Base-by-base conservation (phyloP, 192 early-diverging fungal species). In the Coemansia asiatica region DNA sequence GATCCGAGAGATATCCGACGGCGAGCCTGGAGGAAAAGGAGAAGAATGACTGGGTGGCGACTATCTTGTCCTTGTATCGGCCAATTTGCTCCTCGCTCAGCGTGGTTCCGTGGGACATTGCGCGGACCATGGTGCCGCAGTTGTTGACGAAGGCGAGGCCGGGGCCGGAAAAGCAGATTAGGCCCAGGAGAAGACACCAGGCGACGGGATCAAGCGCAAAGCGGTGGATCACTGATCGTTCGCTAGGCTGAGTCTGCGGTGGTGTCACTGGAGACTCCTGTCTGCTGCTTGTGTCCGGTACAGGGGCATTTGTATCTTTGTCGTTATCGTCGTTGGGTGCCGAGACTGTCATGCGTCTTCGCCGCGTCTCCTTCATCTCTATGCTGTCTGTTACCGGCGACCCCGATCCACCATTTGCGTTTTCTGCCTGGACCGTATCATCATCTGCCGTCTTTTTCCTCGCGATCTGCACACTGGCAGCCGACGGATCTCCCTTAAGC, bases 41-140 rank as follows among this genome's bases (percentile, higher is more conserved):
- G 46, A 76, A 81, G 35, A 81, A 76, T 63, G 79, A 81, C 70
- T 81, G 79, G 4, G 79, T 81, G 35, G 79, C 79, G 2, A 81
- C 79, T 10, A 81, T 70, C 22, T 57, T 66, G 79, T 81, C 79
- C 54, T 72, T 72, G 69, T 69, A 81, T 56, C 66, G 66, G 25
- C 74, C 74, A 10, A 76, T 47, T 48, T 81, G 74, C 51, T 76
- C 74, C 6, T 58, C 48, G 0, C 63, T 64, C 22, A 75, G 50
- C 56, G 66, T 18, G 1, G 67, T 73, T 33, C 19, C 51, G 61
- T 72, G 66, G 21, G 79, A 58, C 69, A 81, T 62, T 16, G 79
- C 74, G 0, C 79, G 74, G 22, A 81, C 79, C 79, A 81, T 75
- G 1, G 79, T 68, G 23, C 79, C 79, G 61, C 79, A 81, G 79